Evolutionary conservation across 352 stramenopile genomes (phyloP).

Genomic region (Phytophthora lateralis): DNA sequence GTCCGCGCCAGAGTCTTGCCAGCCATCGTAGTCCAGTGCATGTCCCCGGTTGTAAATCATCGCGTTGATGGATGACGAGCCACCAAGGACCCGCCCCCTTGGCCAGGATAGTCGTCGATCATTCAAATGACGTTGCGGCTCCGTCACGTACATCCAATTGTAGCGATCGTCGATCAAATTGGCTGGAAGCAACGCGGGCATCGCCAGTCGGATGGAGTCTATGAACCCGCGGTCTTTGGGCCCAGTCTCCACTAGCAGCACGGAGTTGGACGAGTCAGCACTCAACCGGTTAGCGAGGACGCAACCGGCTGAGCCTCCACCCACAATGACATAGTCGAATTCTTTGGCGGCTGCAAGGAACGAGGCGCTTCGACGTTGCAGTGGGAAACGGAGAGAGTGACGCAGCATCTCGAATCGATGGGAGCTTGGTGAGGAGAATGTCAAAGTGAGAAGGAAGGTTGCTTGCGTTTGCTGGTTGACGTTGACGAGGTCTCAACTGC

Average conservation of each 20-base stretch:
- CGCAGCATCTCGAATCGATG: not conserved
- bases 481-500: not conserved
- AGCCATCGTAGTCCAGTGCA: conserved; percentile 84
- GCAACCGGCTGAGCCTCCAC: conserved; percentile 86
- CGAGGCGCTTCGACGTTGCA: not conserved
- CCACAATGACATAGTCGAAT: conserved; percentile 93
- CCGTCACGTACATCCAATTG: conserved; percentile 87
- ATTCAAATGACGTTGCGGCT: conserved; percentile 77
- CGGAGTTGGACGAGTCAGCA: conserved; percentile 71
- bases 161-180: conserved; percentile 81
- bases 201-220: conserved; percentile 88
- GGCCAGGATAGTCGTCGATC: conserved; percentile 80
- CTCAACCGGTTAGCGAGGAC: conserved; percentile 89
- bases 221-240: conserved; percentile 70
- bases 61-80: conserved; percentile 87
- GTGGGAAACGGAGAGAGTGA: not conserved
- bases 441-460: not conserved
- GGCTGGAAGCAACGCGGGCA: conserved; percentile 79
- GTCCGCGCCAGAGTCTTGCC: conserved; percentile 55
- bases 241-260: conserved; percentile 91
- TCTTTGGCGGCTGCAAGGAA: conserved; percentile 23
- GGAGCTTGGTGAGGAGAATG: conserved; percentile 1
- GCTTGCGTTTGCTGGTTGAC: no score
- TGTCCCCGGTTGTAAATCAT: conserved; percentile 91
- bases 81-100: conserved; percentile 79